Conservation (phyloP, 306 rosid species). For the Glycyrrhiza uralensis region DNA sequence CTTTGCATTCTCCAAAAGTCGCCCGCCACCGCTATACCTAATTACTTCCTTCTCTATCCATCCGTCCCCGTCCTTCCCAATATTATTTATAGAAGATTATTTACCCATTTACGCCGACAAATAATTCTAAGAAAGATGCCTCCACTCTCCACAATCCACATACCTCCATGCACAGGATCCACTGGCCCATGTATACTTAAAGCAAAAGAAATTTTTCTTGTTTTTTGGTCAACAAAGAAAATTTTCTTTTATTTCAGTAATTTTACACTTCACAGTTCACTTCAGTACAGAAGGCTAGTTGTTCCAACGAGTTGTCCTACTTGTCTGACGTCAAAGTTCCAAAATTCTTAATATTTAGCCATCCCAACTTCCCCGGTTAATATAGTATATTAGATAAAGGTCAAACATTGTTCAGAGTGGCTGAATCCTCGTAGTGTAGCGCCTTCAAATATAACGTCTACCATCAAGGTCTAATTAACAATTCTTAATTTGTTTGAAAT, state of each 20-base stretch:
- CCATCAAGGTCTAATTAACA: neutral
- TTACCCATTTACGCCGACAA: neutral
- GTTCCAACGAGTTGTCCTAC: neutral
- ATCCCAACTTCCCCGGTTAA: neutral
- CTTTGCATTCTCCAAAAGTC: constrained; percentile 65
- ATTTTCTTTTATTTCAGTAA: neutral
- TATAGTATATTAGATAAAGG: constrained; percentile 18
- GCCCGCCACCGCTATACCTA: neutral
- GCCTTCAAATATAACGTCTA: neutral
- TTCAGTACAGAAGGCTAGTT: neutral
- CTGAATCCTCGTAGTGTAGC: neutral
- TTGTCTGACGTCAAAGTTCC: constrained; percentile 15
- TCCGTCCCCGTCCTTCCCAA: neutral
- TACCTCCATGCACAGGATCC: constrained; percentile 1
- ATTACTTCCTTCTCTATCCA: neutral
- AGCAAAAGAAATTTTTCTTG: no score
- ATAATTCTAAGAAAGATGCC: no score
- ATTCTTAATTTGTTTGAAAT: neutral
- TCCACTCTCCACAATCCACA: no score
- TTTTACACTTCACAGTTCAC: neutral
- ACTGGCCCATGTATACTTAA: no score
- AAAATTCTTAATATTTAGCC: neutral
- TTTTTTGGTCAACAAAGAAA: no score
- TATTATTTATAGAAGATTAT: no score
- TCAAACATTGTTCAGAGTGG: constrained; percentile 8